Percentiles rank a stretch among this genome's conserved stretches.
Conservation (phyloP, 2,329 filamentous ascomycete genomes). For the Endothia cerciana region DNA sequence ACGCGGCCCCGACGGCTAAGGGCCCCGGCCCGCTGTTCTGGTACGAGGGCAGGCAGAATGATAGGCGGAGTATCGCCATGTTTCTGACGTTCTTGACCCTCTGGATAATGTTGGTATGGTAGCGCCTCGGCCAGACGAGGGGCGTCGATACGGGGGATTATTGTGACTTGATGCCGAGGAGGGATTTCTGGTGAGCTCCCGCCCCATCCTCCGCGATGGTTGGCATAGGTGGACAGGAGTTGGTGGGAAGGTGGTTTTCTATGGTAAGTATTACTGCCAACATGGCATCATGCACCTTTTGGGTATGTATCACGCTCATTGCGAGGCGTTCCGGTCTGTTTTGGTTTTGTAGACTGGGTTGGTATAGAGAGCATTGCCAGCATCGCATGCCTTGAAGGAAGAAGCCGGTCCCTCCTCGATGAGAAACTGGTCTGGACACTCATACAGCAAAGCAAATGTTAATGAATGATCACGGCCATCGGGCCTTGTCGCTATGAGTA, state of each 20-base stretch:
- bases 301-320: neutral
- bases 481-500: neutral
- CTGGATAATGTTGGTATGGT: conserved; percentile 26
- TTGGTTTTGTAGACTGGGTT: neutral
- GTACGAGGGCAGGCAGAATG: conserved; percentile 23
- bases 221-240: no score
- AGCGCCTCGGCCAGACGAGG: conserved; percentile 28
- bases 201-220: neutral
- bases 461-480: neutral
- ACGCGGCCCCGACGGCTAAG: conserved; percentile 6
- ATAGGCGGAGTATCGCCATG: conserved; percentile 21
- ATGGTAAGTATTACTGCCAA: neutral
- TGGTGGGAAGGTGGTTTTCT: neutral
- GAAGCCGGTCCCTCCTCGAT: neutral
- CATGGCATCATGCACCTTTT: conserved; percentile 1
- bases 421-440: neutral
- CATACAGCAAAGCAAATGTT: neutral
- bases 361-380: neutral
- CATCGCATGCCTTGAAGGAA: neutral
- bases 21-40: conserved; percentile 27
- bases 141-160: conserved; percentile 18
- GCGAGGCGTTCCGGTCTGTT: neutral
- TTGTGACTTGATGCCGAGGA: conserved; percentile 28
- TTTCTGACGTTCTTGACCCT: conserved; percentile 30
- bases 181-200: conserved; percentile 20